Evolutionary conservation across 1,139 yeast species (phyloP), one percentile per base, ranked within the genome.

Genomic region (Suhomyces yuchorum): DNA sequence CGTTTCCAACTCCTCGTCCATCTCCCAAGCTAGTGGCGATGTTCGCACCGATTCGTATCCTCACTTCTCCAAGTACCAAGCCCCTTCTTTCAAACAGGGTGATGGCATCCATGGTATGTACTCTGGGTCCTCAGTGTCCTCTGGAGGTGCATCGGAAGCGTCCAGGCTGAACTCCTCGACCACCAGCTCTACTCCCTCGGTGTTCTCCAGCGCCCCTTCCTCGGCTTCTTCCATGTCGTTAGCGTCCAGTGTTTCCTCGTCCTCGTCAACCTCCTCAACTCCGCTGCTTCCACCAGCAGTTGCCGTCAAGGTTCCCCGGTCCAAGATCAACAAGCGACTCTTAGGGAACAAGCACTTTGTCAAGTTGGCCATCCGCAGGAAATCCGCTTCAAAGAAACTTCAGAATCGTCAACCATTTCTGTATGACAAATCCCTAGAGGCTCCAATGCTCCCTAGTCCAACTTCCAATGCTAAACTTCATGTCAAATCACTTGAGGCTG

Each of bases 401-500:
- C 46, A 42, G 33, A 47, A 3, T 17, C 50, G 24, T n/a, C 48
- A 40, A 14, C 40, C 40, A 12, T 15, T 33, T 14, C 32, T 8
- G 17, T 23, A 20, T 41, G 44, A 23, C 19, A 35, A 17, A 30
- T 19, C 18, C 17, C 9, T 30, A 36, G 48, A 42, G 2, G 26
- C 18, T 2, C 26, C 30, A 3, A 30, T 14, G 1, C 19, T 38
- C 9, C 43, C 43, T 15, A 37, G 32, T 9, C 41, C 37, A 23
- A 32, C 37, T 3, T 9, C 56, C 2, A 49, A 51, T 28, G 56
- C 68, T 40, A 76, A 76, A 53, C 67, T 77, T 23, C 83, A 79
- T 52, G 73, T 80, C 4, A 74, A 80, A 50, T 80, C 82, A 5
- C 62, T 80, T 24, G 81, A 80, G 43, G 81, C 83, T 1, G 81